Evolutionary conservation across 306 rosid species (phyloP).

Genomic region (Albizia julibrissin): DNA sequence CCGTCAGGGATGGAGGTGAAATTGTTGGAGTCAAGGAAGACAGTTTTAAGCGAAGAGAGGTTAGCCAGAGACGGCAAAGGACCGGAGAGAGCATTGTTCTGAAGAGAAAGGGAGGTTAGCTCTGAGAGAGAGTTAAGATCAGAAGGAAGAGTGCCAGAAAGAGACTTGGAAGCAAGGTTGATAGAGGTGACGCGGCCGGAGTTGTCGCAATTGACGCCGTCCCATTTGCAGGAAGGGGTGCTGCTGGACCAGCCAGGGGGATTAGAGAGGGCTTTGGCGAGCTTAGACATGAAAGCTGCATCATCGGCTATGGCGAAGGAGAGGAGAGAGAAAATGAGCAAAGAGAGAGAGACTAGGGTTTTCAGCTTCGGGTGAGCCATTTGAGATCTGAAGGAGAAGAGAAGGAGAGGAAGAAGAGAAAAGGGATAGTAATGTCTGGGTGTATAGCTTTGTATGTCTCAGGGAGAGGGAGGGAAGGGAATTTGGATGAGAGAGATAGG

Average conservation of each 20-base stretch:
- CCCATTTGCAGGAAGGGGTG: slow-evolving; percentile 57
- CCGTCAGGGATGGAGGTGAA: slow-evolving; percentile 54
- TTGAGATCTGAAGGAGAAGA: slow-evolving; percentile 23
- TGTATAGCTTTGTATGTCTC: neutral
- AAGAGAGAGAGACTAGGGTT: slow-evolving; percentile 44
- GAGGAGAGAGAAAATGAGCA: slow-evolving; percentile 1
- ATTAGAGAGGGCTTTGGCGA: slow-evolving; percentile 36
- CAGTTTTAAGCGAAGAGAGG: slow-evolving; percentile 44
- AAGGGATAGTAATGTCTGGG: neutral
- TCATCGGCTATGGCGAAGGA: slow-evolving; percentile 55
- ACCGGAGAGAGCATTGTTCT: slow-evolving; percentile 57
- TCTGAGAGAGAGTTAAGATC: slow-evolving; percentile 66
- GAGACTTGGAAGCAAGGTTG: slow-evolving; percentile 41
- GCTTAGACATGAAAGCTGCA: slow-evolving; percentile 47
- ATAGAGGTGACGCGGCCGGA: slow-evolving; percentile 59
- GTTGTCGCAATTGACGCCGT: slow-evolving; percentile 54
- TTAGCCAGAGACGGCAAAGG: slow-evolving; percentile 66
- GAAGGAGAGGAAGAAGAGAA: neutral
- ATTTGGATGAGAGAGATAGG: neutral
- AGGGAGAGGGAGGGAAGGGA: neutral
- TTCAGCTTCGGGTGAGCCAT: slow-evolving; percentile 48
- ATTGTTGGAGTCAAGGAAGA: slow-evolving; percentile 53
- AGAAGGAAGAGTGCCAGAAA: slow-evolving; percentile 72
- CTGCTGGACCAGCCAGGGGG: slow-evolving; percentile 58
- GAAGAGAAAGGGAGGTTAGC: slow-evolving; percentile 57